phyloP scores from a whole-genome alignment of 2,329 filamentous ascomycete species.

The Cryphonectria parasitica region DNA sequence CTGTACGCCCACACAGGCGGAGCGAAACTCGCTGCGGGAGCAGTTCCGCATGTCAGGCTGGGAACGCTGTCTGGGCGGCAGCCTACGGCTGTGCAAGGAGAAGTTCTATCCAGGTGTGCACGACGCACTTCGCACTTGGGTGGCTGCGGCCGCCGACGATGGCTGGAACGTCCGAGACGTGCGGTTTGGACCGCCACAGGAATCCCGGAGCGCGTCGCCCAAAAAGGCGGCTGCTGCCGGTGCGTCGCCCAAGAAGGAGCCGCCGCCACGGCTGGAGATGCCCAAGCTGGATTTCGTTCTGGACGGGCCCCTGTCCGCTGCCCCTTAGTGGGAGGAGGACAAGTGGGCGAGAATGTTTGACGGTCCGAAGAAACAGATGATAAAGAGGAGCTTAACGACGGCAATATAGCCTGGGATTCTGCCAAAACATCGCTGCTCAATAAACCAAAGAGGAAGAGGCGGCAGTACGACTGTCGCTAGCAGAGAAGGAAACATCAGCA shows the following conservation, averaged over 20 bases:
- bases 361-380: constrained; percentile 9
- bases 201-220: constrained; percentile 48
- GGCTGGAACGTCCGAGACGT: constrained; percentile 85
- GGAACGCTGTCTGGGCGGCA: constrained; percentile 86
- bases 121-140: constrained; percentile 86
- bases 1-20: constrained; percentile 68
- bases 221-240: constrained; percentile 44
- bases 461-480: not conserved
- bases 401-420: not conserved
- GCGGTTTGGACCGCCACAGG: constrained; percentile 67
- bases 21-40: constrained; percentile 78
- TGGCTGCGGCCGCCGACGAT: constrained; percentile 83
- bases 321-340: constrained; percentile 33
- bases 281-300: constrained; percentile 57
- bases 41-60: constrained; percentile 84
- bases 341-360: constrained; percentile 37
- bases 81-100: constrained; percentile 89
- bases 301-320: constrained; percentile 33
- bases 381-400: not conserved
- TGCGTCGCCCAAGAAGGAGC: constrained; percentile 51
- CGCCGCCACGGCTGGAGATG: constrained; percentile 65
- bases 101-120: constrained; percentile 96
- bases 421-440: not conserved
- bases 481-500: not conserved
- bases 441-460: not conserved